Evolutionary conservation across 2,329 filamentous ascomycete genomes (phyloP), one percentile per base, ranked within the genome.

Genomic region (Simplicillium sp.): DNA sequence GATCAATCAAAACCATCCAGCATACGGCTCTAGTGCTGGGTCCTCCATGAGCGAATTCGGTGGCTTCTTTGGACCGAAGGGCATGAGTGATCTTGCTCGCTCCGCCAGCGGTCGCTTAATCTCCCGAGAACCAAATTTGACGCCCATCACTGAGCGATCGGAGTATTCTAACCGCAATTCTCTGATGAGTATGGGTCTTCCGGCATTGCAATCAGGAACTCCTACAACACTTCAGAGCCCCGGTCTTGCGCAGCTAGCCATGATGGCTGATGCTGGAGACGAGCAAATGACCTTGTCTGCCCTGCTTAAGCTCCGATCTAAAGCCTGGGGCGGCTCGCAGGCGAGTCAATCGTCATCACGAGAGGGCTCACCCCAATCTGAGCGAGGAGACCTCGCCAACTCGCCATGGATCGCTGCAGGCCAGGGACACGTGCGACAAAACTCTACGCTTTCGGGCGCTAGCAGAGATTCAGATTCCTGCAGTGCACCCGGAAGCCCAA

Each of bases 161-260:
- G 92, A 98, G 61, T 96, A 94, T 67, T 95, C 87, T 34, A 95
- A 94, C 44, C 80, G 92, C 35, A 97, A 96, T 57, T 94, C 86
- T 1, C 77, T 94, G 44, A 85, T 94, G 66, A 87, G 83, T 44
- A 66, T 90, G 46, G 64, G 61, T 20, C 61, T 66, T 44, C 57
- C 60, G 11, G 50, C 56, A 3, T 53, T 60, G 25, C 54, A 54
- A 11, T 76, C 69, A 43, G 57, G 55, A 9, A 75, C 66, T 33
- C 60, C 62, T 1, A 25, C 20, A 6, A 45, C 46, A 3, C 53
- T 87, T 3, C 70, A 80, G 28, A 87, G 82, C 48, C 84, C 87
- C 1, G 84, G 84, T 0, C 68, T 94, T 17, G 83, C 84, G 1
- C 84, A 94, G 56, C 66, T 95, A 17, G 83, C 86, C 1, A 75